Conservation (phyloP, 305 asterid species). For the Solanum chacoense region DNA sequence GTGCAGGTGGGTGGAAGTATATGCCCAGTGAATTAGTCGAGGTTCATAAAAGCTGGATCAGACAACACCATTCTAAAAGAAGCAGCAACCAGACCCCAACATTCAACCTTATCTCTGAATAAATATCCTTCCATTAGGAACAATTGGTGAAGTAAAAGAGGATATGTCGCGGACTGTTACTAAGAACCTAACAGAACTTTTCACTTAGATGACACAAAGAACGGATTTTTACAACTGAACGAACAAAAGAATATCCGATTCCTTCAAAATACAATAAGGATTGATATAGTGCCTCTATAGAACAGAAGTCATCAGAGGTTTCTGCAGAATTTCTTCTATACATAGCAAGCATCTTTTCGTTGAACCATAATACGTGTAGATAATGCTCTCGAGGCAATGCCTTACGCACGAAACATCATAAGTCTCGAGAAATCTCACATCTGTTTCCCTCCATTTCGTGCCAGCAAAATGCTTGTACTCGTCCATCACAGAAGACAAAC, state of each 20-base stretch:
- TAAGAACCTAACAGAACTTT: not conserved
- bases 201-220: not conserved
- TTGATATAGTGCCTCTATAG: not conserved
- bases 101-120: not conserved
- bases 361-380: slow-evolving; percentile 28
- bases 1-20: not conserved
- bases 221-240: not conserved
- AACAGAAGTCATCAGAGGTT: slow-evolving; percentile 21
- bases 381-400: slow-evolving; percentile 28
- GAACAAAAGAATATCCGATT: not conserved
- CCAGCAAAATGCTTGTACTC: slow-evolving; percentile 39
- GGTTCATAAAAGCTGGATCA: not conserved
- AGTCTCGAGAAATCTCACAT: slow-evolving; percentile 23
- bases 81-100: not conserved
- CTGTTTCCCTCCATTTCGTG: slow-evolving; percentile 24
- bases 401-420: slow-evolving; percentile 25
- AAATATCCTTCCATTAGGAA: not conserved
- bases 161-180: not conserved
- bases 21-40: not conserved
- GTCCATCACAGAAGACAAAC: slow-evolving; percentile 23
- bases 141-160: not conserved
- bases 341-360: slow-evolving; percentile 22
- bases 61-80: not conserved
- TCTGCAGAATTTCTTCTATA: slow-evolving; percentile 25
- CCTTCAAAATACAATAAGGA: not conserved